These are phyloP conservation scores for Antitrichia curtipendula DNA, from an alignment of 225 moss, liverwort and hornwort genomes.

Conservation along the genomic window DNA sequence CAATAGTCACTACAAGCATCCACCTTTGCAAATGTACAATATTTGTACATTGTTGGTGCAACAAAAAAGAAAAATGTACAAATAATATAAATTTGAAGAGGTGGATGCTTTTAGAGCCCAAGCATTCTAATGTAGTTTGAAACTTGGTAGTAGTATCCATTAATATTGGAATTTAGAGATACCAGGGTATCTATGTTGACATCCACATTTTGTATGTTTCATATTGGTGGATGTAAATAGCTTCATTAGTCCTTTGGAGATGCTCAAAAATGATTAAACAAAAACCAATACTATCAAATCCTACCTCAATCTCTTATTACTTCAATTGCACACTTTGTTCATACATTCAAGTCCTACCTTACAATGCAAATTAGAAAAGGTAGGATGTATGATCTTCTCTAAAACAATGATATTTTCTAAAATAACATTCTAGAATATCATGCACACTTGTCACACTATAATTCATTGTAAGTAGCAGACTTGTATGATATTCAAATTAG, in stretches of 20 bases:
- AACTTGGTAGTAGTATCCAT: too few species aligned
- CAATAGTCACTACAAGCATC: too few species aligned
- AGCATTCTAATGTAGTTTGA: background rate
- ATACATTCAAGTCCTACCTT: background rate
- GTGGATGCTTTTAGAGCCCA: accelerated
- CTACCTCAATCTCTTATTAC: background rate
- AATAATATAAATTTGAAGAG: background rate
- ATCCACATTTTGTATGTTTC: background rate
- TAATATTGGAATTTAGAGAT: background rate
- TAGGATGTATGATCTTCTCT: background rate
- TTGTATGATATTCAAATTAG: background rate
- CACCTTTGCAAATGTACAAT: background rate
- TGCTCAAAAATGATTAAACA: background rate
- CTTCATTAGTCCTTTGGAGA: background rate
- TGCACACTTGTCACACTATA: background rate
- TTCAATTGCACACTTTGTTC: background rate
- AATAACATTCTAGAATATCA: background rate
- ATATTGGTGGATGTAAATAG: background rate
- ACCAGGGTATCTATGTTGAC: accelerated
- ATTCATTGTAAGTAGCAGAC: background rate
- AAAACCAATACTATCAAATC: background rate
- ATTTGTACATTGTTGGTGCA: background rate
- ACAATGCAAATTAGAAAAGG: background rate
- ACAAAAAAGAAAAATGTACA: background rate
- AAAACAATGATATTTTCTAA: background rate